Percentiles rank a stretch among this genome's conserved stretches.
These are phyloP conservation scores for Bolboschoenus planiculmis DNA, from an alignment of 176 grass and related monocot species.

Conservation along the genomic window DNA sequence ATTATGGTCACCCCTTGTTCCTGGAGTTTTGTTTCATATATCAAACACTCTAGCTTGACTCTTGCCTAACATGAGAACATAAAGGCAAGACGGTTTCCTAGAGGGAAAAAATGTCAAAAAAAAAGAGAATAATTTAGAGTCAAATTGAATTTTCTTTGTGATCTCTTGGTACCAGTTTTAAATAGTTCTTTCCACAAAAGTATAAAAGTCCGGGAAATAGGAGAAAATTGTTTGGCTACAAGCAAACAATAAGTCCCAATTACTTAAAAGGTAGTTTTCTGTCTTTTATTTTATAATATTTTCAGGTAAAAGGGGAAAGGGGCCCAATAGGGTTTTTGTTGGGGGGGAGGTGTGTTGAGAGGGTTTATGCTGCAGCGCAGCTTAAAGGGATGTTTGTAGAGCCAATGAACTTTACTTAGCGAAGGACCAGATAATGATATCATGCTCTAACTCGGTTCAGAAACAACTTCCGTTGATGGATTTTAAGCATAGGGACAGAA, in stretches of 20 bases:
- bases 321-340: too few relatives aligned
- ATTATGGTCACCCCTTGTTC: neutral
- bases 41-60: neutral
- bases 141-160: too few relatives aligned
- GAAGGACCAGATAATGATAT: neutral
- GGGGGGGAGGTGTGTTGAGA: neutral
- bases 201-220: neutral
- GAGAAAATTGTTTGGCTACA: neutral
- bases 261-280: neutral
- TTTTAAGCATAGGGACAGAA: conserved; percentile 24
- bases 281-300: neutral
- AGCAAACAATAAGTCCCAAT: neutral
- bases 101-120: neutral
- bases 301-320: neutral
- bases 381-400: neutral
- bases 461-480: conserved; percentile 44
- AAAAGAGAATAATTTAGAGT: too few relatives aligned
- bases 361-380: neutral
- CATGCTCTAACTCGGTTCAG: conserved; percentile 20
- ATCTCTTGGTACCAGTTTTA: neutral
- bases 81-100: too few relatives aligned
- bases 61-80: neutral
- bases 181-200: neutral
- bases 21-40: neutral
- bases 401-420: neutral